Evolutionary conservation across 2,329 filamentous ascomycete species (phyloP), one percentile per base, ranked within the genome.

Genomic region (Fonsecaea pedrosoi): DNA sequence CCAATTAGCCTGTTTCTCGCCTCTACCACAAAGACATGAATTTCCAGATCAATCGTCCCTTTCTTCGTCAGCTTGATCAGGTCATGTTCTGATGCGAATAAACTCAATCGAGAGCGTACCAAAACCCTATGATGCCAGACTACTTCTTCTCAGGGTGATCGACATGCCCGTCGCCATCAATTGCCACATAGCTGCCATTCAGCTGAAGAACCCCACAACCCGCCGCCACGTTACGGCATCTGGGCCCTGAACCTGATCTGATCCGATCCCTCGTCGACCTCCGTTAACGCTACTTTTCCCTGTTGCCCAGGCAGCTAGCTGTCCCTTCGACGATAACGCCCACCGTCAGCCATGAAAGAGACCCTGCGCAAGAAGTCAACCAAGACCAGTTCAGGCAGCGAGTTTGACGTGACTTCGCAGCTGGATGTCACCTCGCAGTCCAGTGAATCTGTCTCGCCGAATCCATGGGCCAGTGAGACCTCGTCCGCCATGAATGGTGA

Each of bases 381-480:
- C 42, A 68, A 66, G 35, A 50, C 58, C 13, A 61, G 60, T 21
- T 64, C 65, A 10, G 56, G 45, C 35, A 60, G 58, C 37, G 68
- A 70, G 30, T 50, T 70, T 32, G 66, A 68, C 15, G 45, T 48
- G 10, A 53, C 60, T 37, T 65, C 64, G 34, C 63, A 62, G 60
- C 53, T 62, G 30, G 59, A 68, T 21, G 45, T 61, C 25, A 65
- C 60, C 8, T 65, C 64, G n/a, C 63, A 64, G 34, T 66, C 66
- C n/a, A 66, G 62, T 34, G 68, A 70, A 32, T 66, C 68, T 12
- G 60, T 55, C n/a, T 68, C 68, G 45, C 48, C 64, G 4, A 70
- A 70, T 66, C 68, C 68, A 37, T 68, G 68, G 68, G 63, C 66
- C n/a, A 68, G 63, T 38, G 68, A 70, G 45, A 38, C 56, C 25